phyloP scores from a whole-genome alignment of 306 rosid species.

The Cucumis hystrix region DNA sequence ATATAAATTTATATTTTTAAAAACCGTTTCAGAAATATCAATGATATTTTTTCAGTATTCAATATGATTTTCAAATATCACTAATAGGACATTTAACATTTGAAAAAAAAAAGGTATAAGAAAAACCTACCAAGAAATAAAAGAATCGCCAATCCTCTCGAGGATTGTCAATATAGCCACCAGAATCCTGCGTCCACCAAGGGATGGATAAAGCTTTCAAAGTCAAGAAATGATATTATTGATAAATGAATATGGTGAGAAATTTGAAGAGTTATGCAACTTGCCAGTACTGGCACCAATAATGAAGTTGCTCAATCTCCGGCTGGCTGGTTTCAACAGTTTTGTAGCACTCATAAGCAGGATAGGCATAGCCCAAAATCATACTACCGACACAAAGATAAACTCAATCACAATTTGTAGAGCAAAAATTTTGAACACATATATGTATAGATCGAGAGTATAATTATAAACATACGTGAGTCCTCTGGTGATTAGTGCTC shows the following conservation, averaged over 20 bases:
- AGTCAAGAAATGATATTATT: neutral
- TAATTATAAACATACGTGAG: constrained; percentile 52
- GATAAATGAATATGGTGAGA: neutral
- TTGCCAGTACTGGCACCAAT: constrained; percentile 97
- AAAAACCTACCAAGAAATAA: constrained; percentile 62
- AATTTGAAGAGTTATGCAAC: neutral
- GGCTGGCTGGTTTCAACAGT: constrained; percentile 69
- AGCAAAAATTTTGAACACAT: neutral
- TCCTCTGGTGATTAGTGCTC: constrained; percentile 69
- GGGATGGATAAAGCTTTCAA: neutral
- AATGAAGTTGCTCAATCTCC: constrained; percentile 72
- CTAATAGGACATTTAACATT: neutral
- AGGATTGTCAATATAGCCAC: constrained; percentile 77
- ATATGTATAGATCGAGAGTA: neutral
- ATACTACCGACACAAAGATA: constrained; percentile 32
- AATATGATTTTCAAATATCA: neutral
- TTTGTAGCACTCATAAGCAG: constrained; percentile 90
- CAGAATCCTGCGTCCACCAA: constrained; percentile 55
- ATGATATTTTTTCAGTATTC: neutral
- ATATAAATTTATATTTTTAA: neutral
- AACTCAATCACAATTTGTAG: neutral
- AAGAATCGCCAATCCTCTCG: constrained; percentile 70
- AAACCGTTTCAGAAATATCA: neutral
- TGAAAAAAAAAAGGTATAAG: neutral
- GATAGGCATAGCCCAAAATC: constrained; percentile 87